Evolutionary conservation across 2,329 filamentous ascomycete species (phyloP), one percentile per base, ranked within the genome.

Genomic region (Mycocentrospora acerina): DNA sequence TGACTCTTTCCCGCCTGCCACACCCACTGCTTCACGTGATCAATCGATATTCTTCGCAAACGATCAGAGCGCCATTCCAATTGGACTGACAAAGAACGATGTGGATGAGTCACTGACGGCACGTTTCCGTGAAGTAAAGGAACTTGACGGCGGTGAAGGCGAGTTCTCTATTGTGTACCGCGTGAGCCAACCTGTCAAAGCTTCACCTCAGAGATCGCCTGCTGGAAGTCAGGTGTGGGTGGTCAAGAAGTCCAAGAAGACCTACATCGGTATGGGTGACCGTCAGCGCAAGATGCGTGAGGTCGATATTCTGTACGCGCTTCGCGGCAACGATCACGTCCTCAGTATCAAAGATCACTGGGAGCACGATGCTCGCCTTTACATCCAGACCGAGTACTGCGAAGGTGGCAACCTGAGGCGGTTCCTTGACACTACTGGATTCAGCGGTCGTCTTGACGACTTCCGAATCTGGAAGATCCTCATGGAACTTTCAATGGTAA

Each of bases 391-490:
- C 0, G 93, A 98, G 62, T 97, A 85, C 63, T 98, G 93, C 60
- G 90, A 96, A 64, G 89, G 95, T 63, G 93, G 93, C 12, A 95
- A 88, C 44, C 73, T 98, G 29, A 86, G 94, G 62, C 78, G 82
- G 12, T 98, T 97, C 62, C 76, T 98, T 19, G 79, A 81, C n/a
- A 81, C 86, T 41, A 82, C 89, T 44, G 93, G 93, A 16, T 78
- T 85, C 45, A 89, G 87, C 62, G 90, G 89, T 31, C 81, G 91
- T 54, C 72, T 98, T 51, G 93, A 98, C 68, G 93, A 97, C 66
- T 98, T 98, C 71, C 82, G 93, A 46, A 96, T 97, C 67, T 98
- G 93, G 89, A 98, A 98, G 73, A 91, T 97, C 41, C 73, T 97
- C 55, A 79, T 95, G 28, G 93, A 98, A 66, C 70, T 95, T 42